Conservation (phyloP, 2,329 filamentous ascomycete species). For the Aspergillus sp. region DNA sequence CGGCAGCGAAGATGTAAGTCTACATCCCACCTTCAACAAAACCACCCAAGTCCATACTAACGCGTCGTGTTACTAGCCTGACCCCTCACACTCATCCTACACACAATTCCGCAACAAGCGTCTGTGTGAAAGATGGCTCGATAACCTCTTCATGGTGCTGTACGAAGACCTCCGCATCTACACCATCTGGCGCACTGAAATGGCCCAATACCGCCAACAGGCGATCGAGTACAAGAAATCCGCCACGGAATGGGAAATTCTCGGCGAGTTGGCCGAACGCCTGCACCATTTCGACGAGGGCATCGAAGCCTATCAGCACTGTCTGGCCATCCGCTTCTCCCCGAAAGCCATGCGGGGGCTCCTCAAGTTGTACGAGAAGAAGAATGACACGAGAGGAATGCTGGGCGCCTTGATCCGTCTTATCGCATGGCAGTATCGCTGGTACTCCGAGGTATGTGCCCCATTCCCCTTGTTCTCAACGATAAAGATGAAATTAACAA, state of each 20-base stretch:
- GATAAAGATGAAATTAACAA: constrained; percentile 6
- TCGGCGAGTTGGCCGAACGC: constrained; percentile 87
- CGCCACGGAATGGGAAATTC: constrained; percentile 96
- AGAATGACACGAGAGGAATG: constrained; percentile 76
- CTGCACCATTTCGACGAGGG: constrained; percentile 91
- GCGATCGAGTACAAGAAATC: constrained; percentile 96
- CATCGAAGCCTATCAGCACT: constrained; percentile 88
- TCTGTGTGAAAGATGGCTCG: constrained; percentile 94
- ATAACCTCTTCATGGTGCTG: constrained; percentile 98
- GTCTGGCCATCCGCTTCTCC: constrained; percentile 83
- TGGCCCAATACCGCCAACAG: constrained; percentile 92
- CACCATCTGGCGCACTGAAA: constrained; percentile 98
- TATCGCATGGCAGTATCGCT: constrained; percentile 97
- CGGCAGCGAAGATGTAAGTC: constrained; percentile 68
- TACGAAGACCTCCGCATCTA: constrained; percentile 98
- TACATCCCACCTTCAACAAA: background rate
- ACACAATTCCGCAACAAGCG: constrained; percentile 96
- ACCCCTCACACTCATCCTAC: constrained; percentile 70
- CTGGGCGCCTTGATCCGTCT: constrained; percentile 85
- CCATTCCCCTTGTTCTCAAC: background rate
- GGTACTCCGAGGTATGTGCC: constrained; percentile 83
- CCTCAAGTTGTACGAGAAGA: constrained; percentile 74
- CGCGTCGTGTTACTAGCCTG: constrained; percentile 49
- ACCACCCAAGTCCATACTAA: background rate
- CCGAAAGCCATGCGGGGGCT: constrained; percentile 89